A percentile compares a stretch with the other conserved stretches of the same genome.
Conservation (phyloP, 23 red algal genomes). For the Gracilaria vermiculophylla region DNA sequence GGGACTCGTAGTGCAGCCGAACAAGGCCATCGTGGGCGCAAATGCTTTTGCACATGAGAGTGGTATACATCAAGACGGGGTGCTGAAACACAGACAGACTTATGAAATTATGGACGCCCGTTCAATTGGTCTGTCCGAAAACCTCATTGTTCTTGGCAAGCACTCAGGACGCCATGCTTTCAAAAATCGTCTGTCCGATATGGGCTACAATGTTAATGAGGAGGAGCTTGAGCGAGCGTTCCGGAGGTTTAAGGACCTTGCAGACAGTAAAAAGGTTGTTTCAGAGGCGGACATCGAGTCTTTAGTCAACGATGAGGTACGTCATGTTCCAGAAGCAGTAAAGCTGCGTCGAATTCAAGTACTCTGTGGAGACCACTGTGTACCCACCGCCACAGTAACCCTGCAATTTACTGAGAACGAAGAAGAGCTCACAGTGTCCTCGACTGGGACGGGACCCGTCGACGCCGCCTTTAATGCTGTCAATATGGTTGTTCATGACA, state of each 20-base stretch:
- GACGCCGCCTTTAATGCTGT: constrained; percentile 95
- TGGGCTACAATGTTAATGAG: constrained; percentile 92
- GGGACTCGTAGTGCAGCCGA: constrained; percentile 92
- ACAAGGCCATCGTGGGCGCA: constrained; percentile 97
- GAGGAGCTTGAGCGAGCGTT: constrained; percentile 95
- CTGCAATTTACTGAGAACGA: constrained; percentile 59
- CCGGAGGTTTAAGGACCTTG: constrained; percentile 93
- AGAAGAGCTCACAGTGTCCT: constrained; percentile 52
- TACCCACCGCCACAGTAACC: constrained; percentile 83
- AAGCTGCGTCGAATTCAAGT: constrained; percentile 85
- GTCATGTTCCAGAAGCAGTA: constrained; percentile 57
- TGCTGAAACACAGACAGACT: constrained; percentile 91
- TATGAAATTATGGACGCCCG: constrained; percentile 98
- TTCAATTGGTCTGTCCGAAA: constrained; percentile 81
- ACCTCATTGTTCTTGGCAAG: constrained; percentile 95
- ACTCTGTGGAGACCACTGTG: constrained; percentile 77
- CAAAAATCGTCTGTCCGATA: constrained; percentile 62
- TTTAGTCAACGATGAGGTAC: constrained; percentile 93
- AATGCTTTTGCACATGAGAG: constrained; percentile 99
- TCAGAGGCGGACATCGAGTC: constrained; percentile 84
- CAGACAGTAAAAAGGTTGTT: constrained; percentile 93
- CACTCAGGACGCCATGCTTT: constrained; percentile 95
- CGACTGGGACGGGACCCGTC: constrained; percentile 91
- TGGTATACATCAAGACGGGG: constrained; percentile 98
- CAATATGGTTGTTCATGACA: constrained; percentile 65